Evolutionary conservation across 805 yeast genomes (phyloP).

Genomic region (Nakazawaea siamensis): DNA sequence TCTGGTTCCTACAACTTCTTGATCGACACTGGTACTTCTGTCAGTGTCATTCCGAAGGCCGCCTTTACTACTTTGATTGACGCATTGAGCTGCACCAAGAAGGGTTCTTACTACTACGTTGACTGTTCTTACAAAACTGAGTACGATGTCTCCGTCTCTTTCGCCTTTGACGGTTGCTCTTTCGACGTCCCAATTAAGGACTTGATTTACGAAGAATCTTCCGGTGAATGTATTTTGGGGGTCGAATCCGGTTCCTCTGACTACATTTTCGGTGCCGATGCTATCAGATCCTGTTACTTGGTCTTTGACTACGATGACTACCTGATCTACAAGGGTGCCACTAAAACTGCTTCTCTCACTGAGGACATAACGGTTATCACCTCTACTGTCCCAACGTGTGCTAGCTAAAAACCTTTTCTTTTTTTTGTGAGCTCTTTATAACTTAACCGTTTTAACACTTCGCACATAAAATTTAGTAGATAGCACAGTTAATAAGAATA

Average conservation of each 20-base stretch:
- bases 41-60: conserved; percentile 1
- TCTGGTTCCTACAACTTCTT: neutral
- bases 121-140: conserved; percentile 3
- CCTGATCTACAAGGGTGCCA: conserved; percentile 44
- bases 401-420: neutral
- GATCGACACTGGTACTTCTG: conserved; percentile 10
- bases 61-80: conserved; percentile 3
- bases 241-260: neutral
- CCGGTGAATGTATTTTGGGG: conserved; percentile 4
- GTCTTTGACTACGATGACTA: conserved; percentile 51
- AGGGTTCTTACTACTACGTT: conserved; percentile 2
- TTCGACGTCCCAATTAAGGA: conserved; percentile 5
- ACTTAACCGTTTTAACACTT: no score
- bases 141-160: neutral
- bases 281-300: conserved; percentile 51
- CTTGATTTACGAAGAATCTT: conserved; percentile 8
- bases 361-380: conserved; percentile 20
- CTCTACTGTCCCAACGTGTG: neutral
- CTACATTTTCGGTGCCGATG: conserved; percentile 51
- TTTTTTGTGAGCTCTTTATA: no score
- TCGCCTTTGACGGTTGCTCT: conserved; percentile 1
- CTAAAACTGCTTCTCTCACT: conserved; percentile 17
- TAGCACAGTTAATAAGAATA: no score
- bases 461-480: no score
- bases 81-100: conserved; percentile 3